These are phyloP conservation scores for Erythrobasidium yunnanense DNA, from an alignment of 768 basidiomycete genomes.

Conservation along the genomic window DNA sequence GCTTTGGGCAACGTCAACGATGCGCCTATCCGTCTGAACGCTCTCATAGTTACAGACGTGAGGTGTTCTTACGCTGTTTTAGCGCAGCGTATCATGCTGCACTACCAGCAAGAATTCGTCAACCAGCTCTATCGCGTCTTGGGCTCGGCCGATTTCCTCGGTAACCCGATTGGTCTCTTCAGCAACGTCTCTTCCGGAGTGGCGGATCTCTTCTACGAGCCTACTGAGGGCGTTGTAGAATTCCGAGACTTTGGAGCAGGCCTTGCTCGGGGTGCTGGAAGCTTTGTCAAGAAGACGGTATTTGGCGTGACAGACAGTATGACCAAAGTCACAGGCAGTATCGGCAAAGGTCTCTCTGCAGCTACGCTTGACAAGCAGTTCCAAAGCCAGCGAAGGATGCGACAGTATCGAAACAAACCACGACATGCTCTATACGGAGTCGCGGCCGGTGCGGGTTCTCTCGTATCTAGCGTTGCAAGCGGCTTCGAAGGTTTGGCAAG, in stretches of 20 bases:
- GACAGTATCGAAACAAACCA: constrained; percentile 82
- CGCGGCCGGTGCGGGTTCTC: constrained; percentile 80
- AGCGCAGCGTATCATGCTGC: constrained; percentile 69
- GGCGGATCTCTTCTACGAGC: constrained; percentile 96
- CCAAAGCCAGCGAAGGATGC: constrained; percentile 75
- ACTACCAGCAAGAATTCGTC: constrained; percentile 85
- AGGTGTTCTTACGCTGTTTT: constrained; percentile 74
- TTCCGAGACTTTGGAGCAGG: constrained; percentile 91
- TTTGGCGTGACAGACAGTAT: constrained; percentile 92
- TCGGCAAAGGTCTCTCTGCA: constrained; percentile 92
- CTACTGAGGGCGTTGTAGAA: constrained; percentile 90
- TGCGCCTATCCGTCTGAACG: constrained; percentile 85
- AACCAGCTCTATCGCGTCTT: constrained; percentile 91
- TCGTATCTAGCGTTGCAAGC: constrained; percentile 86
- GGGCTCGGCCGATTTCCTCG: constrained; percentile 86
- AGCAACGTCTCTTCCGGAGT: constrained; percentile 97
- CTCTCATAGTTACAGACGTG: constrained; percentile 86
- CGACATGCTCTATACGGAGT: constrained; percentile 99
- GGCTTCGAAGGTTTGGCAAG: constrained; percentile 88
- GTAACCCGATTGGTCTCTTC: constrained; percentile 92
- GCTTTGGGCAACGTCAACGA: constrained; percentile 93
- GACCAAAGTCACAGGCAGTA: constrained; percentile 94
- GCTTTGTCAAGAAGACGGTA: constrained; percentile 96
- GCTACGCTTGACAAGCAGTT: constrained; percentile 95
- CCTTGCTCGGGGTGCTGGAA: constrained; percentile 69